These are phyloP conservation scores for Forsythia suspensa DNA, from an alignment of 257 asterid species.

Conservation along the genomic window DNA sequence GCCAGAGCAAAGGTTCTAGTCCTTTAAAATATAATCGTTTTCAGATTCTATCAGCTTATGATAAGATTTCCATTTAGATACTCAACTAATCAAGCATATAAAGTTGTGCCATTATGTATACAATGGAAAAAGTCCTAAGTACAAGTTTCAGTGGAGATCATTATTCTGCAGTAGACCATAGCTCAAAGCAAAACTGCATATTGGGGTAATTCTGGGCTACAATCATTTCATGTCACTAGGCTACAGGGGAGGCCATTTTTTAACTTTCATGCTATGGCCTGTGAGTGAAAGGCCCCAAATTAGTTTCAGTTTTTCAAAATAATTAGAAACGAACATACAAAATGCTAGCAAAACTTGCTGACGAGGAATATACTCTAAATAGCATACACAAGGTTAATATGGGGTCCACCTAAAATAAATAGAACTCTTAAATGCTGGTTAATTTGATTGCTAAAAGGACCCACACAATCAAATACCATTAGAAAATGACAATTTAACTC, in stretches of 20 bases:
- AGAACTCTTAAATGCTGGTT: neutral
- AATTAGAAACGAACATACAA: neutral
- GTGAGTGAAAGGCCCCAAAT: neutral
- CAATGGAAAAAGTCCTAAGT: neutral
- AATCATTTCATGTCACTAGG: neutral
- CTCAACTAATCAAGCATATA: neutral
- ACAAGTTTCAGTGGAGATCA: neutral
- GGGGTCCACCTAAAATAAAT: neutral
- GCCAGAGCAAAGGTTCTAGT: neutral
- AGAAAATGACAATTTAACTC: neutral
- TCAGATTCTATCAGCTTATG: conserved; percentile 13
- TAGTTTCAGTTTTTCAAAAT: conserved; percentile 5
- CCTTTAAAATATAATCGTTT: neutral
- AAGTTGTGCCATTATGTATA: neutral
- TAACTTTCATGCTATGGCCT: neutral
- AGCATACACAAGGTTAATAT: neutral
- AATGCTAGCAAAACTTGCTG: neutral
- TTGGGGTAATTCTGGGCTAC: neutral
- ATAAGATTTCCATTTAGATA: neutral
- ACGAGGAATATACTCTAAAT: neutral
- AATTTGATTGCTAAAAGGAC: neutral
- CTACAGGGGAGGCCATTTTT: neutral
- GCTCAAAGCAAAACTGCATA: conserved; percentile 1
- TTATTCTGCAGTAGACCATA: neutral
- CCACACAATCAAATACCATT: neutral